A percentile compares a stretch with the other conserved stretches of the same genome.
Evolutionary conservation across 73 alveolate species (phyloP).

Genomic region (Durusdinium trenchii): DNA sequence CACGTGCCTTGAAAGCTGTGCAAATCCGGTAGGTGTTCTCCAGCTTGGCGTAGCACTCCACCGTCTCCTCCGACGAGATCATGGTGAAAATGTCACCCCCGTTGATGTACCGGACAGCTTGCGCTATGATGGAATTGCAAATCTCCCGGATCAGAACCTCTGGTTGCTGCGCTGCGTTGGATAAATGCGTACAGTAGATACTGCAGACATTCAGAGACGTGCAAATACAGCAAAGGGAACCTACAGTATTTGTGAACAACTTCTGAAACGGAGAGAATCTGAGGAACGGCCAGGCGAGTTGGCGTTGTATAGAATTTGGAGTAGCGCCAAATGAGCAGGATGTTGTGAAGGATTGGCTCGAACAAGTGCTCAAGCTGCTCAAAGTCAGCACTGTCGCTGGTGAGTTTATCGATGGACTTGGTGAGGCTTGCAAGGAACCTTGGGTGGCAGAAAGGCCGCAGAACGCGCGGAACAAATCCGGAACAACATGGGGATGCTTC

Average conservation of each 20-base stretch:
- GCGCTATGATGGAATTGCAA: constrained; percentile 99
- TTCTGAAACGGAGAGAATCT: no score
- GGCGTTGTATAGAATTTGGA: constrained; percentile 97
- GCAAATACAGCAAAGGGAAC: no score
- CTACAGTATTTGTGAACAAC: no score
- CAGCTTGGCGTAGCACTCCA: constrained; percentile 99
- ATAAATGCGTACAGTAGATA: no score
- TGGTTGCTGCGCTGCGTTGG: no score
- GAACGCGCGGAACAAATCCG: no score
- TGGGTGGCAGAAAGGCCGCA: no score
- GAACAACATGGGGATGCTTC: no score
- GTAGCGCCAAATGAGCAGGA: constrained; percentile 99
- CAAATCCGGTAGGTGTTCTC: constrained; percentile 83
- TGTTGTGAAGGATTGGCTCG: constrained; percentile 99
- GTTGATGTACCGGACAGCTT: constrained; percentile 97
- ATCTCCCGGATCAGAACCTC: constrained; percentile 99
- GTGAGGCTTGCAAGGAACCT: constrained; percentile 98
- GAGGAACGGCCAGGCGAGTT: constrained; percentile 97
- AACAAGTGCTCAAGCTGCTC: constrained; percentile 99
- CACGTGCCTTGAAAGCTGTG: constrained; percentile 77
- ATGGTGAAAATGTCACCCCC: constrained; percentile 99
- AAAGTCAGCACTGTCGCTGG: constrained; percentile 99
- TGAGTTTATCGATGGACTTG: constrained; percentile 98
- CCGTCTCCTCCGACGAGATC: constrained; percentile 99
- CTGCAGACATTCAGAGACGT: no score